Evolutionary conservation across 257 asterid species (phyloP).

Genomic region (Solanum piurae): DNA sequence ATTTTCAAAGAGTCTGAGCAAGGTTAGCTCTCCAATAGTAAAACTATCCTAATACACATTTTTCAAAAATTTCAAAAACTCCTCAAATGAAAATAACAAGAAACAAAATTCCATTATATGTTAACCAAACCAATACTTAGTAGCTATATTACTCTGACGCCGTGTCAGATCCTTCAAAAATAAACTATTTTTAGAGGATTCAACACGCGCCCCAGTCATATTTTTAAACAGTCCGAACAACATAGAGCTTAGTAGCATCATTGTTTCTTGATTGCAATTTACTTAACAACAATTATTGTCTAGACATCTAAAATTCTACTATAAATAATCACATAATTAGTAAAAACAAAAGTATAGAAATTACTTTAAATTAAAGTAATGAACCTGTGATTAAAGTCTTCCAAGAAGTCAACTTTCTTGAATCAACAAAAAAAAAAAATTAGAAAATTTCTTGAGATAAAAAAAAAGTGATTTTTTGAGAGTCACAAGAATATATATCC

Average conservation of each 20-base stretch:
- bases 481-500: conserved; percentile 35
- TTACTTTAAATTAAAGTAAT: not conserved
- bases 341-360: not conserved
- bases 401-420: conserved; percentile 6
- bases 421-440: conserved; percentile 7
- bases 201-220: not conserved
- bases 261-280: not conserved
- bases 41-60: not conserved
- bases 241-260: not conserved
- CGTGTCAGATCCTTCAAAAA: not conserved
- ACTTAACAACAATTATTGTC: not conserved
- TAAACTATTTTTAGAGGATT: not conserved
- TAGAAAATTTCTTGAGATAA: not conserved
- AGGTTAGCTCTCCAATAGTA: not conserved
- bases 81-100: not conserved
- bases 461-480: not conserved
- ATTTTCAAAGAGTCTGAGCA: not conserved
- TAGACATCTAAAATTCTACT: not conserved
- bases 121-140: not conserved
- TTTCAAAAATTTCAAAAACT: not conserved
- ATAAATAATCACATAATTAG: not conserved
- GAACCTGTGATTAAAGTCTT: conserved; percentile 23
- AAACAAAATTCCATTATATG: not conserved
- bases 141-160: not conserved
- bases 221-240: not conserved